Percentiles rank a stretch among this genome's conserved stretches.
phyloP scores from a whole-genome alignment of 306 rosid species.

The Geum urbanum region DNA sequence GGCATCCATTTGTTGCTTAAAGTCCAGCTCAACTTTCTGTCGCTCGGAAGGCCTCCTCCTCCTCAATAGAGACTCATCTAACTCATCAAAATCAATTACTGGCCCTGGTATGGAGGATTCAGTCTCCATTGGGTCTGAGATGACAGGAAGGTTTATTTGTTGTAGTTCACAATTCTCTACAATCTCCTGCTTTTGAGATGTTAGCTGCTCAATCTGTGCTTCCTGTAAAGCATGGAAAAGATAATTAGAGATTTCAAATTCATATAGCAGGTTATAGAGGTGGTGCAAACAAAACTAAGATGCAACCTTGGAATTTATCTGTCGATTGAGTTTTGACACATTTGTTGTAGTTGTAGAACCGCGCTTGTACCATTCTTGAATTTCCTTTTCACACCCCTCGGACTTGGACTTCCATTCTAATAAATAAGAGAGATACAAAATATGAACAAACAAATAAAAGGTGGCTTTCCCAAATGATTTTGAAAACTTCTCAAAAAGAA shows the following conservation, averaged over 20 bases:
- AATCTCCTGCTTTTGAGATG: constrained; percentile 74
- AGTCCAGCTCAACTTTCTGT: constrained; percentile 71
- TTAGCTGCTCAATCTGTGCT: constrained; percentile 68
- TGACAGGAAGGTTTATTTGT: constrained; percentile 63
- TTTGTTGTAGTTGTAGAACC: constrained; percentile 82
- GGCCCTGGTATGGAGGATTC: constrained; percentile 60
- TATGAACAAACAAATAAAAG: constrained; percentile 11
- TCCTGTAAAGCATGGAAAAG: constrained; percentile 51
- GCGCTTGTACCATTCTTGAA: constrained; percentile 92
- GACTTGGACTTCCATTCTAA: constrained; percentile 90
- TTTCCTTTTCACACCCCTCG: constrained; percentile 88
- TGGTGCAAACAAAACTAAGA: constrained; percentile 8
- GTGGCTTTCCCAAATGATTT: neutral
- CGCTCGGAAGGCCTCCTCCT: constrained; percentile 61
- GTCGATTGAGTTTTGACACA: constrained; percentile 79
- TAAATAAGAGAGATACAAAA: constrained; percentile 11
- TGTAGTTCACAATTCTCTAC: constrained; percentile 83
- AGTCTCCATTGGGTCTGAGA: constrained; percentile 83
- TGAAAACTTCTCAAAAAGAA: neutral
- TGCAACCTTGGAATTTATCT: constrained; percentile 79
- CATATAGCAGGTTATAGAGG: constrained; percentile 15
- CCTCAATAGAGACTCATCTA: constrained; percentile 56
- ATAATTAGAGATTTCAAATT: constrained; percentile 23
- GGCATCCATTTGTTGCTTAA: constrained; percentile 72
- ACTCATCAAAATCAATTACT: constrained; percentile 62